A percentile compares a stretch with the other conserved stretches of the same genome.
phyloP scores from a whole-genome alignment of 169 alveolate species.

The Eimeria acervulina region DNA sequence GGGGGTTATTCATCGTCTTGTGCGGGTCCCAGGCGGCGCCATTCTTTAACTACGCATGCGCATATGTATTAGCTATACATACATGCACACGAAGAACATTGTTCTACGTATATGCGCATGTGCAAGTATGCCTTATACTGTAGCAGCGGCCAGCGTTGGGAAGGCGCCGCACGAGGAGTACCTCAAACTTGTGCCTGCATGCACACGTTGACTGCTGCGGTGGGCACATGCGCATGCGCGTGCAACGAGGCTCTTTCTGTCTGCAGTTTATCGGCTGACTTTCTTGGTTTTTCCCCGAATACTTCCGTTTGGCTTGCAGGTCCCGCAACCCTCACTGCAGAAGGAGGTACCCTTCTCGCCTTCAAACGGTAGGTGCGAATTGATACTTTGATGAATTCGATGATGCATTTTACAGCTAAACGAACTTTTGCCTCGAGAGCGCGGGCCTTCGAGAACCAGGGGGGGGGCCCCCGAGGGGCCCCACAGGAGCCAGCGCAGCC shows the following conservation, averaged over 20 bases:
- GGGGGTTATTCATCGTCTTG: neutral
- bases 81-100: neutral
- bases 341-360: neutral
- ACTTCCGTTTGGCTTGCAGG: neutral
- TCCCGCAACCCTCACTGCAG: neutral
- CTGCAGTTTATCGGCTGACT: neutral
- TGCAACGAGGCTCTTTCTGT: neutral
- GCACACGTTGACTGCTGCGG: neutral
- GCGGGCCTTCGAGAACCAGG: neutral
- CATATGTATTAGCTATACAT: neutral
- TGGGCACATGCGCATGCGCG: neutral
- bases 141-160: neutral
- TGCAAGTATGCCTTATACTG: neutral
- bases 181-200: neutral
- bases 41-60: neutral
- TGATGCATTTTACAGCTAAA: neutral
- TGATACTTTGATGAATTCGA: neutral
- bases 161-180: neutral
- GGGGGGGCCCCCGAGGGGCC: neutral
- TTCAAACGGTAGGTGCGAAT: neutral
- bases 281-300: neutral
- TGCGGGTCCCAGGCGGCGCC: neutral
- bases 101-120: neutral
- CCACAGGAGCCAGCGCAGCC: neutral
- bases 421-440: neutral